Conservation (phyloP, 2,329 filamentous ascomycete genomes). For the Venturia nashicola region DNA sequence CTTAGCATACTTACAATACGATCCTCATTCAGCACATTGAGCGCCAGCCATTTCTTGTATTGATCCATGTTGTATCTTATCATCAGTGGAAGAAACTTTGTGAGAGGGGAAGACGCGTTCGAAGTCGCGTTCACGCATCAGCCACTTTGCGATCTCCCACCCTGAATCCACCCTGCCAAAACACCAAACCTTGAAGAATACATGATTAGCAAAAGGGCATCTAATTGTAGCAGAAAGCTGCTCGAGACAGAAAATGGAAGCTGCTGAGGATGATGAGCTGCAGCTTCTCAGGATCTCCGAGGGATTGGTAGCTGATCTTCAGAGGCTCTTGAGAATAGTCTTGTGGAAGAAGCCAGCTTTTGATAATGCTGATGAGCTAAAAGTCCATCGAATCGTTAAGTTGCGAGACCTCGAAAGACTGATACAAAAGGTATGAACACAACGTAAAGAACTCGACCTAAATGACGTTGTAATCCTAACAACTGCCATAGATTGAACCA, state of each 20-base stretch:
- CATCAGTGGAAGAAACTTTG: not conserved
- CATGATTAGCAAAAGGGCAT: not conserved
- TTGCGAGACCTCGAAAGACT: constrained; percentile 28
- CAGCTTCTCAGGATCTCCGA: constrained; percentile 31
- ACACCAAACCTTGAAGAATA: not conserved
- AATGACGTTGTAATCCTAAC: not conserved
- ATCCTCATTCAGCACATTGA: constrained; percentile 64
- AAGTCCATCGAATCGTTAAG: constrained; percentile 25
- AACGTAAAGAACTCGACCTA: not conserved
- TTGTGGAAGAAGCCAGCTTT: constrained; percentile 5
- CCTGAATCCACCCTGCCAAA: not conserved
- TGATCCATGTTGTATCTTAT: constrained; percentile 35
- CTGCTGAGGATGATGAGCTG: constrained; percentile 33
- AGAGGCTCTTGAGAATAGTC: not conserved
- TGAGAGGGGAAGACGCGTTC: not conserved
- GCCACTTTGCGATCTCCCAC: not conserved
- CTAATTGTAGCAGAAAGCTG: not conserved
- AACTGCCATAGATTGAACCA: constrained; percentile 50
- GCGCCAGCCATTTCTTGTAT: constrained; percentile 61
- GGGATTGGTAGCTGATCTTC: constrained; percentile 18
- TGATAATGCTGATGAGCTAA: not conserved
- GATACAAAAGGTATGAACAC: constrained; percentile 13
- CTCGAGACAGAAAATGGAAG: constrained; percentile 18
- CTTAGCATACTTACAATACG: constrained; percentile 42
- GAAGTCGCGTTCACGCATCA: constrained; percentile 2